phyloP scores from a whole-genome alignment of 768 basidiomycete genomes.

The Lentinula edodes region DNA sequence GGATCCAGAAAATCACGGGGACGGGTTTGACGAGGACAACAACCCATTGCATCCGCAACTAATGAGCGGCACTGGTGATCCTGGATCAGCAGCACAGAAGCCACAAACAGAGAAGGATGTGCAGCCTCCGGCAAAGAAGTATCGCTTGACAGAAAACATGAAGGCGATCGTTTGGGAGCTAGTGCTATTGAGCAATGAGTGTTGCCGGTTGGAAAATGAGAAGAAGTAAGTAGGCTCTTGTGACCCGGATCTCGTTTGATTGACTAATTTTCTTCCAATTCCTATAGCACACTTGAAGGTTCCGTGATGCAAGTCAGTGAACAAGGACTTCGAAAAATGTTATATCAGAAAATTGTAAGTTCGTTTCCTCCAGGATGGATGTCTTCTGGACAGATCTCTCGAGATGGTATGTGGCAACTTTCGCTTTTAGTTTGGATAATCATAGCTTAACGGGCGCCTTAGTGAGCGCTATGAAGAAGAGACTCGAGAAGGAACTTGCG shows the following conservation, averaged over 20 bases:
- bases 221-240: conserved; percentile 40
- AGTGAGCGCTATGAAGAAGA: conserved; percentile 88
- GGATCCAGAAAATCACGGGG: not conserved
- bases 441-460: not conserved
- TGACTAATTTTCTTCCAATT: not conserved
- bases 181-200: conserved; percentile 78
- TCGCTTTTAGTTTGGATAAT: not conserved
- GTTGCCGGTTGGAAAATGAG: conserved; percentile 59
- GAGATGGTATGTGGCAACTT: conserved; percentile 59
- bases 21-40: conserved; percentile 1
- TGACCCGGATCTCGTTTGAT: not conserved
- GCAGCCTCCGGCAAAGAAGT: conserved; percentile 73
- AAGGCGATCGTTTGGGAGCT: conserved; percentile 76
- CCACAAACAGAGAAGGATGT: conserved; percentile 18
- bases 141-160: conserved; percentile 76
- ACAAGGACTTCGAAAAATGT: conserved; percentile 70
- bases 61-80: conserved; percentile 12
- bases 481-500: conserved; percentile 64
- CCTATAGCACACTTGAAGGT: conserved; percentile 50
- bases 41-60: conserved; percentile 8
- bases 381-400: conserved; percentile 78
- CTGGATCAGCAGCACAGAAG: conserved; percentile 15
- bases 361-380: conserved; percentile 84
- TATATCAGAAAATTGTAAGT: conserved; percentile 85
- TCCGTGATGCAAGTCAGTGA: conserved; percentile 71